Evolutionary conservation across 139 green algal species (phyloP).

Genomic region (Chlorella sp.): DNA sequence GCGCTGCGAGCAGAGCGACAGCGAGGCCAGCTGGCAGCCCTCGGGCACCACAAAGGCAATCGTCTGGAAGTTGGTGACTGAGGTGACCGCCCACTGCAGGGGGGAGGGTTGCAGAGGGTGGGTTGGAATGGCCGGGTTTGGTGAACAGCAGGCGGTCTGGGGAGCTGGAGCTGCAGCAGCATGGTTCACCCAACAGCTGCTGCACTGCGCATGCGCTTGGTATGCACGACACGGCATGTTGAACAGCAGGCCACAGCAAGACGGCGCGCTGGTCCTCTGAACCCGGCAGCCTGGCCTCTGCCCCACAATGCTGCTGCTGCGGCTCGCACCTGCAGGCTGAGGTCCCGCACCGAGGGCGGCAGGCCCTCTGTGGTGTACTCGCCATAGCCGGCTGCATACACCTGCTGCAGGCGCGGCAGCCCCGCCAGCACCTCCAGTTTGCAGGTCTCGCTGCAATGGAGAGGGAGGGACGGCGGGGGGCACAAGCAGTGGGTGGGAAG

Average conservation of each 20-base stretch:
- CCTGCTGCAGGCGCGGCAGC: background rate
- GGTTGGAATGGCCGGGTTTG: too few species aligned
- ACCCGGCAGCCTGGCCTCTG: too few species aligned
- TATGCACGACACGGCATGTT: too few species aligned
- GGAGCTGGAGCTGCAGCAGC: background rate
- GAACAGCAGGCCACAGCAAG: background rate
- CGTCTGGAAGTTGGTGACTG: background rate
- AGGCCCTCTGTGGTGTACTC: conserved; percentile 10
- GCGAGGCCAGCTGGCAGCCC: background rate
- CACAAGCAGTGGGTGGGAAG: background rate
- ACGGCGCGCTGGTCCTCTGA: background rate
- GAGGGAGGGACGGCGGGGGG: background rate
- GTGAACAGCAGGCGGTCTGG: too few species aligned
- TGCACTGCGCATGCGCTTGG: too few species aligned
- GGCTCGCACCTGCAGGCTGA: conserved; percentile 5
- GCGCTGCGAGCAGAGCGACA: conserved; percentile 6
- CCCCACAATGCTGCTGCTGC: too few species aligned
- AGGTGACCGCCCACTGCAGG: background rate
- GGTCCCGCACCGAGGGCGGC: conserved; percentile 7
- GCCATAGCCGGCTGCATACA: conserved; percentile 2
- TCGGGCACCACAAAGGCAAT: conserved; percentile 7
- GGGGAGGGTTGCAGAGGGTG: background rate
- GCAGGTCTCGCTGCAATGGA: conserved; percentile 17
- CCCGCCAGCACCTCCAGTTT: conserved; percentile 1
- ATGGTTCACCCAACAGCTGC: too few species aligned